These are phyloP conservation scores for Ramaria rubella DNA, from an alignment of 768 basidiomycete species.

Conservation along the genomic window DNA sequence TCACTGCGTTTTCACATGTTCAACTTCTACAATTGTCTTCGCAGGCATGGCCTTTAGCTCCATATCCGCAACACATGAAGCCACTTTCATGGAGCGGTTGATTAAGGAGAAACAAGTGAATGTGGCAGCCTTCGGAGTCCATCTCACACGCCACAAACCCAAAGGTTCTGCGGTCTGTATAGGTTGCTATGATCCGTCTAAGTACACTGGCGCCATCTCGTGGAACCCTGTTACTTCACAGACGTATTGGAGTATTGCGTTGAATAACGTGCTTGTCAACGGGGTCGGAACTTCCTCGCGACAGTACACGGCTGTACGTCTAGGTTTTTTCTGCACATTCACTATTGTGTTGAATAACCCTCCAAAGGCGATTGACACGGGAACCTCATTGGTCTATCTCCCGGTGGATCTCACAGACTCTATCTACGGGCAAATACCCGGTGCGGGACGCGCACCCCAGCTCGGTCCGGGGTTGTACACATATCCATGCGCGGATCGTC, in stretches of 20 bases:
- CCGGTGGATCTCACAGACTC: conserved; percentile 35
- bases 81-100: conserved; percentile 63
- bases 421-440: conserved; percentile 54
- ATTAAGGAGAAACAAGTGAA: conserved; percentile 35
- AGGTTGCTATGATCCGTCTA: conserved; percentile 36
- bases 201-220: conserved; percentile 28
- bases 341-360: background rate
- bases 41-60: conserved; percentile 45
- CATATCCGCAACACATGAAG: conserved; percentile 38
- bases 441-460: conserved; percentile 33
- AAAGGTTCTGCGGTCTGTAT: conserved; percentile 47
- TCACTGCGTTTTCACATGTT: background rate
- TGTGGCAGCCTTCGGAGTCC: conserved; percentile 51
- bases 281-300: conserved; percentile 11
- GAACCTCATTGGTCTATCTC: conserved; percentile 59
- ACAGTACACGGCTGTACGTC: conserved; percentile 34
- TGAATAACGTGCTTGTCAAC: conserved; percentile 40
- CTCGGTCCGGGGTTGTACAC: conserved; percentile 48
- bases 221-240: conserved; percentile 38
- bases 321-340: conserved; percentile 14
- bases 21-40: background rate
- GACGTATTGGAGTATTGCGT: conserved; percentile 55
- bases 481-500: conserved; percentile 41
- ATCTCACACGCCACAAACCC: conserved; percentile 37
- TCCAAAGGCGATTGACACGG: conserved; percentile 57